These are phyloP conservation scores for Sophora flavescens DNA, from an alignment of 306 rosid species.

Conservation along the genomic window DNA sequence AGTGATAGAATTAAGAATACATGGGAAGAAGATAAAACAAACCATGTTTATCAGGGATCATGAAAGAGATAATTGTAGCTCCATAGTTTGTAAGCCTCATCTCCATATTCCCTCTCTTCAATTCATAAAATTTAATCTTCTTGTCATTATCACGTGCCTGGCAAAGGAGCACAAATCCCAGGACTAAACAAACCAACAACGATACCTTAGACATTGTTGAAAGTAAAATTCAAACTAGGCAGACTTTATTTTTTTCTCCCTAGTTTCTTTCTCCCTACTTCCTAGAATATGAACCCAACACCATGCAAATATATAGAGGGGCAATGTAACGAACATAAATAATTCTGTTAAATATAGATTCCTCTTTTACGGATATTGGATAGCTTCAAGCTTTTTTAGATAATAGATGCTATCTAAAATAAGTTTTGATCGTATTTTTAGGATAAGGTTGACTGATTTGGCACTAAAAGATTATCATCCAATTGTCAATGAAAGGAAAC, in stretches of 20 bases:
- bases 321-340: background rate
- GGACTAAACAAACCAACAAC: background rate
- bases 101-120: constrained; percentile 35
- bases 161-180: constrained; percentile 18
- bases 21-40: background rate
- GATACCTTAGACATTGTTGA: constrained; percentile 38
- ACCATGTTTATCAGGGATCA: constrained; percentile 52
- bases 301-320: background rate
- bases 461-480: no score
- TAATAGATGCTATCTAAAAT: no score
- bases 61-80: constrained; percentile 46
- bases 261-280: background rate
- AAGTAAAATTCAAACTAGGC: background rate
- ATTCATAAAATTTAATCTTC: constrained; percentile 46
- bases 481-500: no score
- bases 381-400: no score
- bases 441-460: no score
- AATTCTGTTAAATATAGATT: background rate
- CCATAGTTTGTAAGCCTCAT: constrained; percentile 53
- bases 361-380: background rate
- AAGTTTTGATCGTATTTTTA: no score
- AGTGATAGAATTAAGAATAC: background rate
- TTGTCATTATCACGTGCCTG: constrained; percentile 1
- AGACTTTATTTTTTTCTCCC: background rate
- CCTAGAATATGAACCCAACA: background rate